These are phyloP conservation scores for Syzygium syzygioides DNA, from an alignment of 441 rosid genomes.

Conservation along the genomic window DNA sequence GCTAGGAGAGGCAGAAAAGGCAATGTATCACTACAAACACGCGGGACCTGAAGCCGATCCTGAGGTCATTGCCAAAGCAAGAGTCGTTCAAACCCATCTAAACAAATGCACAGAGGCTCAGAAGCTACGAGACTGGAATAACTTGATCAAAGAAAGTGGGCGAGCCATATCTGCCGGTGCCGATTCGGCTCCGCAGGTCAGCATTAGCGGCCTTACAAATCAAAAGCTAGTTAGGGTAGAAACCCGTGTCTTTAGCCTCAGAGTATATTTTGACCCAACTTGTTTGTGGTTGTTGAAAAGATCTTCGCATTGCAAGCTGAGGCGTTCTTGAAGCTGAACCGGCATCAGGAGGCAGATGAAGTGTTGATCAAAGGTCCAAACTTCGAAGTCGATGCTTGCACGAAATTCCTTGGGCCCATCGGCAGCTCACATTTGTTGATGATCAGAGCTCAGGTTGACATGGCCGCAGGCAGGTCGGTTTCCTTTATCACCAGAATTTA, in stretches of 20 bases:
- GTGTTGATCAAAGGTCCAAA: constrained; percentile 44
- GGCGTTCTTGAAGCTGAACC: constrained; percentile 55
- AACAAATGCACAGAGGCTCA: constrained; percentile 45
- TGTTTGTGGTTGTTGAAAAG: constrained; percentile 15
- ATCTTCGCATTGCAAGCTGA: constrained; percentile 66
- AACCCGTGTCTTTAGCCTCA: background rate
- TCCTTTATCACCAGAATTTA: background rate
- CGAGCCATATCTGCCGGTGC: constrained; percentile 51
- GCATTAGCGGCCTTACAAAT: background rate
- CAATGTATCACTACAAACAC: constrained; percentile 50
- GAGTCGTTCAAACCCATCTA: constrained; percentile 38
- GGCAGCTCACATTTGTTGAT: constrained; percentile 34
- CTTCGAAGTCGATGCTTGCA: constrained; percentile 33
- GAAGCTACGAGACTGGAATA: constrained; percentile 43
- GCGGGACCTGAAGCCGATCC: constrained; percentile 36
- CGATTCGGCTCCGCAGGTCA: constrained; percentile 71
- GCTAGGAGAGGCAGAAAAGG: constrained; percentile 71
- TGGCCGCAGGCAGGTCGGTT: constrained; percentile 65
- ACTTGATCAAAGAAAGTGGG: constrained; percentile 40
- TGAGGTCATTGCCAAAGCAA: constrained; percentile 44
- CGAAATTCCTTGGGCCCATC: constrained; percentile 43
- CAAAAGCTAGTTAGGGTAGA: background rate
- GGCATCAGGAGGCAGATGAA: constrained; percentile 62
- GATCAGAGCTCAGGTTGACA: constrained; percentile 52
- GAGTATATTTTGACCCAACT: background rate